A percentile compares a stretch with the other conserved stretches of the same genome.
Conservation (phyloP, 2,329 filamentous ascomycete species). For the Botryotinia calthae region DNA sequence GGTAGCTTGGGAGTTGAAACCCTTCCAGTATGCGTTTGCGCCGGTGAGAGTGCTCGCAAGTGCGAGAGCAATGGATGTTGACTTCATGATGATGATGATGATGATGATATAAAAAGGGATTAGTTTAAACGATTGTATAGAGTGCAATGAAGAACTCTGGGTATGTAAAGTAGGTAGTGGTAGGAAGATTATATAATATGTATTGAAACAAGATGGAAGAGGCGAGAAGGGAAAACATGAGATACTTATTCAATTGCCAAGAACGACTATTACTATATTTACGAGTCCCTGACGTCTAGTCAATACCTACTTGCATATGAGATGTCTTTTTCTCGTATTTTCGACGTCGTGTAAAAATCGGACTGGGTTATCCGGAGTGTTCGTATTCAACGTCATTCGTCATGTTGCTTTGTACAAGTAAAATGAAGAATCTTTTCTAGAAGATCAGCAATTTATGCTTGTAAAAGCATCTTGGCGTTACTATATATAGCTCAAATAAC, state of each 20-base stretch:
- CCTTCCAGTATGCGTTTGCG: slow-evolving; percentile 42
- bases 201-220: neutral
- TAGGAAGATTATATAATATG: neutral
- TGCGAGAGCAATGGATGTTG: slow-evolving; percentile 34
- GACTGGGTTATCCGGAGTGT: slow-evolving; percentile 1
- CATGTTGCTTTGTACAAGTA: neutral
- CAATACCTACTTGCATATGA: slow-evolving; percentile 1
- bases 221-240: neutral
- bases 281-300: neutral
- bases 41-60: slow-evolving; percentile 38
- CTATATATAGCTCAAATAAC: neutral
- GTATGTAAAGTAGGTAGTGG: neutral
- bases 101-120: slow-evolving; percentile 6
- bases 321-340: slow-evolving; percentile 5
- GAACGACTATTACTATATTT: neutral
- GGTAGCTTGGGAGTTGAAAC: slow-evolving; percentile 45
- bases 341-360: neutral
- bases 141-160: slow-evolving; percentile 5
- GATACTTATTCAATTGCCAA: slow-evolving; percentile 18
- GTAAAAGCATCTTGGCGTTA: neutral
- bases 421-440: slow-evolving; percentile 8
- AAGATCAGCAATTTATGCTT: slow-evolving; percentile 10
- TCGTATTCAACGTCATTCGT: slow-evolving; percentile 12
- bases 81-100: slow-evolving; percentile 29
- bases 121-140: slow-evolving; percentile 12